Percentiles rank a stretch among this genome's conserved stretches.
phyloP scores from a whole-genome alignment of 78 protist genomes.

The Trichosphaerium sp. region DNA sequence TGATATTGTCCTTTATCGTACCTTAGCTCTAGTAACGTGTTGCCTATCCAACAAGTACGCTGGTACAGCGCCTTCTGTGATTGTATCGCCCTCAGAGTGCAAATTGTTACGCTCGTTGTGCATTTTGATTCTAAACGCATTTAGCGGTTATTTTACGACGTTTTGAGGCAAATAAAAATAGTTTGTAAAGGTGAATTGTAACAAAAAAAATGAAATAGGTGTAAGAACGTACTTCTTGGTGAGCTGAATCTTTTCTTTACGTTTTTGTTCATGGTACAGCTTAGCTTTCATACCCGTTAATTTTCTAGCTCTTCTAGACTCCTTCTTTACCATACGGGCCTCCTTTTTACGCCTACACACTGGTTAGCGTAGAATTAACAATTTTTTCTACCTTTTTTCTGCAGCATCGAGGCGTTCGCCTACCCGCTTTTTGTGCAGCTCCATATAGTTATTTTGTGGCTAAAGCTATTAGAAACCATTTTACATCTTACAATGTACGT shows the following conservation, averaged over 20 bases:
- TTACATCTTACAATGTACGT: too few species aligned
- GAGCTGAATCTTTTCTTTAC: constrained; percentile 91
- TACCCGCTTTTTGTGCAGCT: constrained; percentile 84
- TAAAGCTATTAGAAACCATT: too few species aligned
- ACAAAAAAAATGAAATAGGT: background rate
- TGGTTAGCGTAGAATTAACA: background rate
- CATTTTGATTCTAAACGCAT: constrained; percentile 60
- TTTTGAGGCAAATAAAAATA: background rate
- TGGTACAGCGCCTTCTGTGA: constrained; percentile 93
- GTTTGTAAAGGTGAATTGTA: background rate
- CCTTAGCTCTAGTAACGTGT: constrained; percentile 87
- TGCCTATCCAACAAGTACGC: constrained; percentile 94
- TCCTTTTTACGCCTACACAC: constrained; percentile 77
- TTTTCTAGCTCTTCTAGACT: constrained; percentile 73
- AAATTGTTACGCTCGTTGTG: constrained; percentile 80
- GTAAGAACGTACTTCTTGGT: constrained; percentile 61
- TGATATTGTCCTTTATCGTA: background rate
- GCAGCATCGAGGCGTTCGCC: constrained; percentile 85
- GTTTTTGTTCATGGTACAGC: constrained; percentile 78
- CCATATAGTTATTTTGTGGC: constrained; percentile 95
- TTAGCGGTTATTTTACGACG: background rate
- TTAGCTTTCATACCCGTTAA: constrained; percentile 90
- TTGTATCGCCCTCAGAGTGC: constrained; percentile 64
- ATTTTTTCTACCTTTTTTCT: constrained; percentile 64
- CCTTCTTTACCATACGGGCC: constrained; percentile 81